phyloP scores from a whole-genome alignment of 2,329 filamentous ascomycete genomes.

The Epichloe brachyelytri region DNA sequence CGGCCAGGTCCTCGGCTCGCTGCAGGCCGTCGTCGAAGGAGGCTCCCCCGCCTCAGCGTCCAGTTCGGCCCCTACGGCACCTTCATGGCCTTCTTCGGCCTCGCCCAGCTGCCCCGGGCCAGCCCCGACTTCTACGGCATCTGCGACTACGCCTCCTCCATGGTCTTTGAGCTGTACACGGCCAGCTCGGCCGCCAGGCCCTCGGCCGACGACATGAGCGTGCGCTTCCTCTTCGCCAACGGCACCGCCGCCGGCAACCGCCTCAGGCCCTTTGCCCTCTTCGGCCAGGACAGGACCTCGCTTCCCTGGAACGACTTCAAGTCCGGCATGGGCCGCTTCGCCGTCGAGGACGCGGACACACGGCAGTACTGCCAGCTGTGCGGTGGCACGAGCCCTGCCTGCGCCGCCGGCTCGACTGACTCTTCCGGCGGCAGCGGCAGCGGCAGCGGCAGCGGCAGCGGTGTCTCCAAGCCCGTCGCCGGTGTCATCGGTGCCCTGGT shows the following conservation, averaged over 20 bases:
- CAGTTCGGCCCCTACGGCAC: conserved; percentile 50
- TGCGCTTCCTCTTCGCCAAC: conserved; percentile 51
- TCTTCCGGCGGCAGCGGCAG: conserved; percentile 10
- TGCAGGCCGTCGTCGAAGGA: conserved; percentile 34
- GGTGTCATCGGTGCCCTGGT: conserved; percentile 70
- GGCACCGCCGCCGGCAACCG: conserved; percentile 42
- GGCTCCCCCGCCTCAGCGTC: conserved; percentile 29
- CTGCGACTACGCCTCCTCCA: conserved; percentile 71
- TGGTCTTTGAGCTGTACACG: conserved; percentile 63
- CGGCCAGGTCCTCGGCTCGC: conserved; percentile 38
- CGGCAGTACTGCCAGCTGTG: conserved; percentile 63
- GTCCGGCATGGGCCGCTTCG: conserved; percentile 48
- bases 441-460: conserved; percentile 19
- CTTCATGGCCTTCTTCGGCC: conserved; percentile 52
- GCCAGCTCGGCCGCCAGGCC: conserved; percentile 30
- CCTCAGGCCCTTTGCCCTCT: conserved; percentile 40
- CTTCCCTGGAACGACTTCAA: conserved; percentile 61
- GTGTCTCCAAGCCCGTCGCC: conserved; percentile 58
- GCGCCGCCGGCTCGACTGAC: conserved; percentile 28
- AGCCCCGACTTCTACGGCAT: conserved; percentile 58
- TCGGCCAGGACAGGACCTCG: conserved; percentile 40
- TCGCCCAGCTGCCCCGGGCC: conserved; percentile 36
- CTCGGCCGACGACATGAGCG: conserved; percentile 32
- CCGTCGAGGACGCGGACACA: conserved; percentile 41
- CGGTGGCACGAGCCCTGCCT: conserved; percentile 57